phyloP scores from a whole-genome alignment of 208 protist species.

The Trypanosoma cruzi region DNA sequence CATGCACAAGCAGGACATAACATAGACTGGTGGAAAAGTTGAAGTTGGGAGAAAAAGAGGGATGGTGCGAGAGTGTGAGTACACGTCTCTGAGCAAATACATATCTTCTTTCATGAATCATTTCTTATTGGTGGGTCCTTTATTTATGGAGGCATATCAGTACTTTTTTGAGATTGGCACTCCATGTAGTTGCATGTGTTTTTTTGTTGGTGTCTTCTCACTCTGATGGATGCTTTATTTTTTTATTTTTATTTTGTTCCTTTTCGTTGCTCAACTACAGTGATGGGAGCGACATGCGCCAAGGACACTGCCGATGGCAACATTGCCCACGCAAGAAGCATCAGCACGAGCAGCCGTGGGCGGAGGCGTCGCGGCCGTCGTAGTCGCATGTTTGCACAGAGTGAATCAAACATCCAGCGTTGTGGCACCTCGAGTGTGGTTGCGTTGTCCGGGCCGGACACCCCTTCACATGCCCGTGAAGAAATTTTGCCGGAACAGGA shows the following conservation, averaged over 20 bases:
- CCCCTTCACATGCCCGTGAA: not conserved
- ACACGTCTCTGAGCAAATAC: not conserved
- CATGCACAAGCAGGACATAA: not conserved
- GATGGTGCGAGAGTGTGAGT: not conserved
- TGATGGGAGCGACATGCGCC: slow-evolving; percentile 23
- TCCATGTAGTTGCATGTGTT: not conserved
- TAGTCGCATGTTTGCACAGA: not conserved
- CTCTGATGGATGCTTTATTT: slow-evolving; percentile 6
- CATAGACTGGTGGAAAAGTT: not conserved
- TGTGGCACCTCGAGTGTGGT: not conserved
- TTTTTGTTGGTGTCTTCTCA: not conserved
- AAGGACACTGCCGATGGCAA: not conserved
- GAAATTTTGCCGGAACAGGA: not conserved
- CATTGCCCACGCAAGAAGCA: too few species aligned
- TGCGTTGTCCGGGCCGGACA: not conserved
- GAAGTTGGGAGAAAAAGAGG: not conserved
- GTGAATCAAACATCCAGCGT: not conserved
- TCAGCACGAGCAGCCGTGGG: not conserved
- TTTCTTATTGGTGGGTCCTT: too few species aligned
- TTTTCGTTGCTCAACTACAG: not conserved
- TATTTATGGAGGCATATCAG: too few species aligned
- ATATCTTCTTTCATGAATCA: not conserved
- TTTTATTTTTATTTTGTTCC: too few species aligned
- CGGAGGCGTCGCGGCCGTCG: not conserved
- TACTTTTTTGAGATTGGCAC: too few species aligned